These are phyloP conservation scores for Penicillium decumbens DNA, from an alignment of 2,329 filamentous ascomycete species.

Conservation along the genomic window DNA sequence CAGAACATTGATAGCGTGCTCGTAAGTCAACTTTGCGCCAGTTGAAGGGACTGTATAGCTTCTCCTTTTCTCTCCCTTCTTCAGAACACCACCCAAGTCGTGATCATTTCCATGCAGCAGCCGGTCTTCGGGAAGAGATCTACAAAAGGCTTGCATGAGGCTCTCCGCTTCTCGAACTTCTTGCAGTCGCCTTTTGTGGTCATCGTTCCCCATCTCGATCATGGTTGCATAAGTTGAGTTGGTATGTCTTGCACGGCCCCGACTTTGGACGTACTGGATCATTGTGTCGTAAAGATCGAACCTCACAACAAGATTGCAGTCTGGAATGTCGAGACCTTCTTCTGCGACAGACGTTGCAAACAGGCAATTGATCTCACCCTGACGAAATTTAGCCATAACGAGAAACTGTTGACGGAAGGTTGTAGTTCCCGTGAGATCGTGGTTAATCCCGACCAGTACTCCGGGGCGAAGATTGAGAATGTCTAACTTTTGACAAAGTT, in stretches of 20 bases:
- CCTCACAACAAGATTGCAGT: constrained; percentile 61
- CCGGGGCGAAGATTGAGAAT: constrained; percentile 58
- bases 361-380: constrained; percentile 29
- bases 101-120: constrained; percentile 59
- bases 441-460: constrained; percentile 59
- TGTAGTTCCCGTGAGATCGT: constrained; percentile 54
- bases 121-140: constrained; percentile 67
- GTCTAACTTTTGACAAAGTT: constrained; percentile 59
- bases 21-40: constrained; percentile 73
- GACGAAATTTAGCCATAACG: constrained; percentile 62
- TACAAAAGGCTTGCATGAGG: constrained; percentile 70
- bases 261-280: constrained; percentile 92
- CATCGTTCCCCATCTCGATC: constrained; percentile 67
- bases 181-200: constrained; percentile 58
- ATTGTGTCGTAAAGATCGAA: constrained; percentile 87
- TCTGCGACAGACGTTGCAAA: constrained; percentile 63
- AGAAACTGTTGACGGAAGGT: constrained; percentile 70
- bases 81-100: constrained; percentile 54
- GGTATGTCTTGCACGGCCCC: constrained; percentile 73
- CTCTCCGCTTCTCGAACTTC: constrained; percentile 46
- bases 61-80: constrained; percentile 49
- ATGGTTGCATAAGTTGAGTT: constrained; percentile 82
- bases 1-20: constrained; percentile 66
- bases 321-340: constrained; percentile 62
- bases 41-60: constrained; percentile 60